phyloP scores from a whole-genome alignment of 2,329 filamentous ascomycete species.

The Lasiodiplodia theobromae region DNA sequence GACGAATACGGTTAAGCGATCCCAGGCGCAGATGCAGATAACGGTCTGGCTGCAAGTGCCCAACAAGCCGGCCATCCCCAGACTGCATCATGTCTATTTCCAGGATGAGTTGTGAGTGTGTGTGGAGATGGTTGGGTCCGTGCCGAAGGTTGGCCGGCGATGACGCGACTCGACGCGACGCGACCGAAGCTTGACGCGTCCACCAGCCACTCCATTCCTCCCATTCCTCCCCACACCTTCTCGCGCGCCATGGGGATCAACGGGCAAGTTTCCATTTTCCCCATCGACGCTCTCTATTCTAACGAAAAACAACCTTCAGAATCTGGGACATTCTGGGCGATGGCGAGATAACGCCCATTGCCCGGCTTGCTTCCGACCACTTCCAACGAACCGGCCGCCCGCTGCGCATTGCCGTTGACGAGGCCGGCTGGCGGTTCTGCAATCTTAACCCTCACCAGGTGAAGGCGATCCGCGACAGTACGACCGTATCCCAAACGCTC shows the following conservation, averaged over 20 bases:
- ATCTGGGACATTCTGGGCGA: conserved; percentile 50
- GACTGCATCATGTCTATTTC: background rate
- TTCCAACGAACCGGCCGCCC: conserved; percentile 44
- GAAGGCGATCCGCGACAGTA: conserved; percentile 45
- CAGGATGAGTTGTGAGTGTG: background rate
- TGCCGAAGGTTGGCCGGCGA: background rate
- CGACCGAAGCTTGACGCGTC: conserved; percentile 1
- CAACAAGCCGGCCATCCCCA: background rate
- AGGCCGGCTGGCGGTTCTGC: conserved; percentile 54
- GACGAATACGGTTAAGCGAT: background rate
- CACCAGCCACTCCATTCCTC: background rate
- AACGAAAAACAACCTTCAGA: conserved; percentile 21
- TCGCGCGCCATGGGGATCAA: conserved; percentile 30
- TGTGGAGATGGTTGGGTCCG: background rate
- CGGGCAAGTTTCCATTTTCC: conserved; percentile 7
- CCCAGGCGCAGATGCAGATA: background rate
- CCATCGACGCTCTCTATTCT: background rate
- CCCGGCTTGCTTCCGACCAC: conserved; percentile 48
- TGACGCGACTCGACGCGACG: background rate
- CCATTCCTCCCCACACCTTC: background rate
- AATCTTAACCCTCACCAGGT: conserved; percentile 48
- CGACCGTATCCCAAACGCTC: background rate
- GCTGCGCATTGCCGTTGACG: conserved; percentile 52
- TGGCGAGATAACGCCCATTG: conserved; percentile 44
- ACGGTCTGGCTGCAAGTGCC: background rate